These are phyloP conservation scores for Gracilaria vermiculophylla DNA, from an alignment of 23 red algal genomes.

Conservation along the genomic window DNA sequence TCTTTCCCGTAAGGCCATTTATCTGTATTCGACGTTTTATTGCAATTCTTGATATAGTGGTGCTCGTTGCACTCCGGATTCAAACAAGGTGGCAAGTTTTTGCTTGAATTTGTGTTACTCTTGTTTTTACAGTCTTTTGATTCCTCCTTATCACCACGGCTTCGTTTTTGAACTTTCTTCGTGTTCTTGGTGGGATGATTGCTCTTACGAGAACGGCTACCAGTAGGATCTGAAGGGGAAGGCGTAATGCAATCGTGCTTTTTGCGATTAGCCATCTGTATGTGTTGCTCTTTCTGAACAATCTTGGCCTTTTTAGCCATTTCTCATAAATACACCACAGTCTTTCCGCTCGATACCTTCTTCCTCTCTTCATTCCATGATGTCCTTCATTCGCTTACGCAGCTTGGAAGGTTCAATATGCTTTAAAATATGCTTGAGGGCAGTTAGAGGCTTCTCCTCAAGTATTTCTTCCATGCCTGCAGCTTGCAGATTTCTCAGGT, in stretches of 20 bases:
- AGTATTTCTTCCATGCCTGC: conserved; percentile 7
- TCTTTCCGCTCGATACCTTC: conserved; percentile 28
- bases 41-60: background rate
- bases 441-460: conserved; percentile 15
- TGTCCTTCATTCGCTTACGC: conserved; percentile 4
- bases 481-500: background rate
- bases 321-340: conserved; percentile 31
- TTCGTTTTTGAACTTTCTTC: no score
- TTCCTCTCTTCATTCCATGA: conserved; percentile 7
- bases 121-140: no score
- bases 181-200: no score
- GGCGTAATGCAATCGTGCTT: no score
- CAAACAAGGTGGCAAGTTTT: background rate
- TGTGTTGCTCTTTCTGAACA: background rate
- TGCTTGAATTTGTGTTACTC: background rate
- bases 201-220: no score
- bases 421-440: conserved; percentile 35
- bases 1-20: background rate
- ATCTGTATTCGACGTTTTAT: background rate
- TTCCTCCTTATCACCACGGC: background rate
- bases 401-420: conserved; percentile 15
- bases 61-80: conserved; percentile 24
- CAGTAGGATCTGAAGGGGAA: no score
- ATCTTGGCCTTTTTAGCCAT: background rate
- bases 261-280: background rate